Base-by-base conservation (phyloP, 2,329 filamentous ascomycete species). In the Aspergillus pseudonomiae region DNA sequence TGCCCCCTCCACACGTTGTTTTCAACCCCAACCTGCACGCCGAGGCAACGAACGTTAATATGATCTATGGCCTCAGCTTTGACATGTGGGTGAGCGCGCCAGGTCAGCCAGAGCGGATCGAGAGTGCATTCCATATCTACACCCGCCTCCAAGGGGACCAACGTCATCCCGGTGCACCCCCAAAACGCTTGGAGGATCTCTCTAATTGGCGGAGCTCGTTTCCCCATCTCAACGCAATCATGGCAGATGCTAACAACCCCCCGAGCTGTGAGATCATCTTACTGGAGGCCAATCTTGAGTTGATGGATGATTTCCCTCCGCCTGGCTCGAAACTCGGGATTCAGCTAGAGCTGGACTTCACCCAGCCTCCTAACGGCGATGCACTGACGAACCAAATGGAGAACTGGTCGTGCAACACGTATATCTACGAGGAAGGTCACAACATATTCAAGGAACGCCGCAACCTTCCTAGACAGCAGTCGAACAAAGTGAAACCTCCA, bases 21-120 rank as follows among this genome's bases (percentile, higher is more conserved):
- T 64, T 78, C 34, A 76, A 72, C 11, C 74, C 74, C 6, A 78
- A 71, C 55, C 68, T 75, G 61, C 74, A 74, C 4, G 26, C 52
- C 28, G 74, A 76, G 16, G 39, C 6, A n/a, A 61, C 68, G 11
- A 68, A 68, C 34, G 61, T 68, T 28, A 72, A 74, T 54, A 68
- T 65, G 50, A 69, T 80, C 34, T 70, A 77, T 63, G 75, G 74
- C 21, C 73, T 82, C 57, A 76, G 73, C 54, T 82, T 83, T 64
- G 77, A 79, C 53, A 82, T 83, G 80, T 81, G 79, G 78, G 79
- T 81, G 9, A 79, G 75, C 65, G 71, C 73, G 6, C 75, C 75
- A 55, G 70, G 76, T 48, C 74, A 78, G 61, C 74, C 71, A 6
- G 73, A 75, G 54, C 71, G 73, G 28, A 73, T 75, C 24, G 78